These are phyloP conservation scores for Fusarium haematococcum DNA, from an alignment of 2,329 filamentous ascomycete genomes.

Conservation along the genomic window DNA sequence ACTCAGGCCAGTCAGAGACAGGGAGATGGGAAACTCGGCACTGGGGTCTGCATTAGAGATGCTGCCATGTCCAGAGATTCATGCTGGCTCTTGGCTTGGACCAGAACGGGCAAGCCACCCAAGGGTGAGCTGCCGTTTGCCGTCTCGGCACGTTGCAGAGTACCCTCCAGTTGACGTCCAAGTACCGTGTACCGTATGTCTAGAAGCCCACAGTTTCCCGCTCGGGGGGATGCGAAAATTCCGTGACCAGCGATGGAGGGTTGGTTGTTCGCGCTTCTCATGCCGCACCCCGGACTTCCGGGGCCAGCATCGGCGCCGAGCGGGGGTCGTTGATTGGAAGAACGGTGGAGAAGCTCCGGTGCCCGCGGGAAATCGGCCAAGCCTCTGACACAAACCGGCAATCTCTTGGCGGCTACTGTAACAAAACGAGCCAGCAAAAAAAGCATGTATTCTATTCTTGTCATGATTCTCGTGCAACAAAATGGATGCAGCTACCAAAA, in stretches of 20 bases:
- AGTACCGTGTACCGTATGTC: constrained; percentile 25
- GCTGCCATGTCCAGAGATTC: constrained; percentile 20
- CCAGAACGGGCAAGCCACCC: constrained; percentile 1
- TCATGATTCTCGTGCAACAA: constrained; percentile 2
- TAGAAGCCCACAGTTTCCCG: background rate
- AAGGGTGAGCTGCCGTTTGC: constrained; percentile 33
- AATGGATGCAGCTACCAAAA: constrained; percentile 4
- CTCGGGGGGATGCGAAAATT: constrained; percentile 16
- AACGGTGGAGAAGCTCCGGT: constrained; percentile 38
- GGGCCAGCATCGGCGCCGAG: constrained; percentile 27
- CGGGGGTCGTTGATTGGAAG: constrained; percentile 28
- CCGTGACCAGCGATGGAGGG: constrained; percentile 23
- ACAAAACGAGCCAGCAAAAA: background rate
- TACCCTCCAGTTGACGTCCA: constrained; percentile 14
- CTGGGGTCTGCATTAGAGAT: constrained; percentile 14
- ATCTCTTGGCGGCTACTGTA: constrained; percentile 23
- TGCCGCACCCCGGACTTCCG: constrained; percentile 25
- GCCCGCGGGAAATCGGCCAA: constrained; percentile 14
- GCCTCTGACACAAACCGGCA: constrained; percentile 19
- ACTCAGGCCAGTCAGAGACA: background rate
- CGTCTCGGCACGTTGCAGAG: constrained; percentile 30
- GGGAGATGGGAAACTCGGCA: constrained; percentile 18
- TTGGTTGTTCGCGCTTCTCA: constrained; percentile 1
- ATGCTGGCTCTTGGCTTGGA: constrained; percentile 26
- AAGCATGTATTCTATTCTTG: background rate